Evolutionary conservation across 257 asterid genomes (phyloP).

Genomic region (Eucommia ulmoides): DNA sequence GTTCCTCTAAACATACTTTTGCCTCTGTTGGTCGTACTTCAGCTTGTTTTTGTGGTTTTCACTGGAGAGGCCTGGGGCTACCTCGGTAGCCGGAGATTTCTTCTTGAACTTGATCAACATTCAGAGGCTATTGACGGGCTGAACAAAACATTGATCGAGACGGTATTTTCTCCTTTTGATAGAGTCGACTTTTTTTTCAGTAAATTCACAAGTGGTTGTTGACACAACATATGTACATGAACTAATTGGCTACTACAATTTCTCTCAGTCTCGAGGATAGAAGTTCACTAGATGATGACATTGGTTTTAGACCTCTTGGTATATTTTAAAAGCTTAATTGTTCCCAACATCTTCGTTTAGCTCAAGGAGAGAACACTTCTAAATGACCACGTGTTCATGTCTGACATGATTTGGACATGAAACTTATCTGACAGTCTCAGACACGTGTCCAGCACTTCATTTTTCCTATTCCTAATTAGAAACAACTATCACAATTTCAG

Average conservation of each 20-base stretch:
- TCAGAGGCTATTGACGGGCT: constrained; percentile 66
- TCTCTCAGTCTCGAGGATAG: neutral
- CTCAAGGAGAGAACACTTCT: too few relatives aligned
- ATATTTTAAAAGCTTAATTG: too few relatives aligned
- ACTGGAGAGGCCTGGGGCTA: constrained; percentile 99
- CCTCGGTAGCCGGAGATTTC: constrained; percentile 88
- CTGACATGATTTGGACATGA: too few relatives aligned
- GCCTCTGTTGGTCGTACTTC: constrained; percentile 13
- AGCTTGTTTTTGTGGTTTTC: constrained; percentile 88
- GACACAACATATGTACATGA: neutral
- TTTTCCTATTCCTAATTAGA: too few relatives aligned
- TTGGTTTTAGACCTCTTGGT: neutral
- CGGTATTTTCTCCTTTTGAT: constrained; percentile 33
- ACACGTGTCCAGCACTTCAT: too few relatives aligned
- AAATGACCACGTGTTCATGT: too few relatives aligned
- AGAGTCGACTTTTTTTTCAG: neutral
- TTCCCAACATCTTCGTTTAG: too few relatives aligned
- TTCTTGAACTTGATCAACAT: constrained; percentile 66
- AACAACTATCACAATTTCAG: too few relatives aligned
- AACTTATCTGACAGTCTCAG: too few relatives aligned
- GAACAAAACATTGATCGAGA: constrained; percentile 54
- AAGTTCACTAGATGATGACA: neutral
- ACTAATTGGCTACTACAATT: neutral
- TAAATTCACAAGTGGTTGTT: neutral
- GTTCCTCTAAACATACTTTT: constrained; percentile 2